Percentiles rank a stretch among this genome's conserved stretches.
phyloP scores from a whole-genome alignment of 352 stramenopile genomes.

The Peronosclerospora sorghi region DNA sequence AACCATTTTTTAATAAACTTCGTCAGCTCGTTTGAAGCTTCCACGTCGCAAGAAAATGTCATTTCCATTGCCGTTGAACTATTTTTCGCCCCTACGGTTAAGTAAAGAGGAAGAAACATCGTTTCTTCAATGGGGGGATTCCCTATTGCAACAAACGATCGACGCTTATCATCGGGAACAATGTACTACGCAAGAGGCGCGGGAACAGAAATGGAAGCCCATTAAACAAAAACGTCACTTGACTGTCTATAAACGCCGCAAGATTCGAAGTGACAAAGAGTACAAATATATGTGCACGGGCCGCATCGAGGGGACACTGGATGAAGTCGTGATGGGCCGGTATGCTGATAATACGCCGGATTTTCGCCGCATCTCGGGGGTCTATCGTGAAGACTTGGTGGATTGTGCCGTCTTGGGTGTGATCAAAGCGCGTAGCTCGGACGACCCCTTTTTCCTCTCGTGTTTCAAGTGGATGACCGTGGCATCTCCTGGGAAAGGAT shows the following conservation, averaged over 20 bases:
- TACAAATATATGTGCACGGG: conserved; percentile 57
- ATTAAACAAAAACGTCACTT: conserved; percentile 54
- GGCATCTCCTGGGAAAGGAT: conserved; percentile 46
- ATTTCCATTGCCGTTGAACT: conserved; percentile 52
- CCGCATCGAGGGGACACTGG: conserved; percentile 52
- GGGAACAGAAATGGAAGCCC: conserved; percentile 56
- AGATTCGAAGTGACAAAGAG: conserved; percentile 31
- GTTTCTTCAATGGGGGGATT: conserved; percentile 56
- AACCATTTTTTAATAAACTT: too few relatives aligned
- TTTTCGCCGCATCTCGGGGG: conserved; percentile 57
- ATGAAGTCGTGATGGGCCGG: conserved; percentile 64
- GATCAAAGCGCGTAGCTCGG: conserved; percentile 32
- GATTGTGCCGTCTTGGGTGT: conserved; percentile 64
- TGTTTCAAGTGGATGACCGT: conserved; percentile 82
- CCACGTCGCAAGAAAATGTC: conserved; percentile 9
- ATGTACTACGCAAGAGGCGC: conserved; percentile 46
- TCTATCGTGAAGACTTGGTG: conserved; percentile 68
- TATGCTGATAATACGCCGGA: conserved; percentile 62
- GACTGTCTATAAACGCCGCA: conserved; percentile 47
- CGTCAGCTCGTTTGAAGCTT: neutral
- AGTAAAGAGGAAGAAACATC: conserved; percentile 30
- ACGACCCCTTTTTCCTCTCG: conserved; percentile 57
- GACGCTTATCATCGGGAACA: conserved; percentile 58
- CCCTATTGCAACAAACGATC: conserved; percentile 54
- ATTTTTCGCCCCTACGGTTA: conserved; percentile 44